phyloP scores from a whole-genome alignment of 345 rosid genomes.

The Populus alba region DNA sequence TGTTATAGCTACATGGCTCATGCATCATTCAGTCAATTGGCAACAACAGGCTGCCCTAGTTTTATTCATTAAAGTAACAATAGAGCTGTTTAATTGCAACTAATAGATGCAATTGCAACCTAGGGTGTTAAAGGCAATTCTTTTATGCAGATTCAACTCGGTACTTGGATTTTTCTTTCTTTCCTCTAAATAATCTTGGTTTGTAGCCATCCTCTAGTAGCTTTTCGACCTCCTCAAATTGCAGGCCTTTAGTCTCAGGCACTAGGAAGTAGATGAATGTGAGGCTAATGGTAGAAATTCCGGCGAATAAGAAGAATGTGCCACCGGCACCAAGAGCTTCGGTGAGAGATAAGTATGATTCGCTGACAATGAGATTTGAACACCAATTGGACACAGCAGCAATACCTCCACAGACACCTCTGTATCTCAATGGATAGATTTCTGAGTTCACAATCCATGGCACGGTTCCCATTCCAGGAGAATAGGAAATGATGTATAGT shows the following conservation, averaged over 20 bases:
- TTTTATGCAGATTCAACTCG: background rate
- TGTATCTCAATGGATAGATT: constrained; percentile 77
- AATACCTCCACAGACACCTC: constrained; percentile 88
- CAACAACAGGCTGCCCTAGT: too few species aligned
- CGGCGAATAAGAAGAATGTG: constrained; percentile 70
- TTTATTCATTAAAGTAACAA: too few species aligned
- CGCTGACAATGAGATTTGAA: constrained; percentile 70
- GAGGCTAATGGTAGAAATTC: constrained; percentile 45
- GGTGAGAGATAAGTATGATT: constrained; percentile 62
- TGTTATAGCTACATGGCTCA: too few species aligned
- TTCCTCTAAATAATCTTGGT: constrained; percentile 37
- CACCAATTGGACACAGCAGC: constrained; percentile 81
- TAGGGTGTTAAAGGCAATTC: too few species aligned
- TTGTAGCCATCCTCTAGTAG: constrained; percentile 57
- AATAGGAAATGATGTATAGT: constrained; percentile 56
- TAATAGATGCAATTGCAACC: background rate
- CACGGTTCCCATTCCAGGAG: constrained; percentile 90
- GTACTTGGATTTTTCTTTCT: constrained; percentile 8
- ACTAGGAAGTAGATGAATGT: constrained; percentile 59
- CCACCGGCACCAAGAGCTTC: constrained; percentile 65
- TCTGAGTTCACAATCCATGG: constrained; percentile 95
- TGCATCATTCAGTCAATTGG: too few species aligned
- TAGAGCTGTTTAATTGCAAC: too few species aligned
- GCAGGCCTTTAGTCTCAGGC: constrained; percentile 83
- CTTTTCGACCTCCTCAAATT: constrained; percentile 80